These are phyloP conservation scores for Pythium periplocum DNA, from an alignment of 352 stramenopile species.

Conservation along the genomic window DNA sequence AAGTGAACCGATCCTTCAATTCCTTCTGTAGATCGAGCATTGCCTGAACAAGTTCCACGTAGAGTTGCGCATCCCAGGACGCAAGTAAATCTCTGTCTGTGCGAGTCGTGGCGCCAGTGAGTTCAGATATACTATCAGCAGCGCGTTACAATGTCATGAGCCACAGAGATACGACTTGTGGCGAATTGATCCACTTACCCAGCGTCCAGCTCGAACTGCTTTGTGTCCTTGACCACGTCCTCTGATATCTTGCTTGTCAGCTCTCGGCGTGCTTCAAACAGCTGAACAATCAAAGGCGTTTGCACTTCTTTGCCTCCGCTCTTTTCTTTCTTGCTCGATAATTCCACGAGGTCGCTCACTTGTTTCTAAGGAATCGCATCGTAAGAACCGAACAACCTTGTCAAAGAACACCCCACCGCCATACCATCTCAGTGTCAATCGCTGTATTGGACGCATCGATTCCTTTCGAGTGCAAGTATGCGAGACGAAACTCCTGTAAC, in stretches of 20 bases:
- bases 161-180: no score
- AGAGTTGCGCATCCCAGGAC: conserved; percentile 67
- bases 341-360: conserved; percentile 54
- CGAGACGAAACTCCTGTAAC: conserved; percentile 58
- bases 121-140: no score
- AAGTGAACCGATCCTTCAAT: conserved; percentile 29
- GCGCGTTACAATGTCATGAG: no score
- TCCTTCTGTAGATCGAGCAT: conserved; percentile 51
- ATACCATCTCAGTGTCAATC: no score
- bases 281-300: conserved; percentile 34
- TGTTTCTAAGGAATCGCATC: conserved; percentile 25
- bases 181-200: conserved; percentile 16
- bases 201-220: conserved; percentile 50
- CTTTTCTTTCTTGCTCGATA: conserved; percentile 61
- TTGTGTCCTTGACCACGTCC: conserved; percentile 61
- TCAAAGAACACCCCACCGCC: no score
- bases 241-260: conserved; percentile 69
- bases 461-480: conserved; percentile 20
- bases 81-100: conserved; percentile 39
- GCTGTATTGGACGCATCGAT: no score
- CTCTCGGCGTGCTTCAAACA: conserved; percentile 65
- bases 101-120: no score
- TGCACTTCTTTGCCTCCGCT: conserved; percentile 36
- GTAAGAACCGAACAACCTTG: no score
- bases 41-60: conserved; percentile 50